These are phyloP conservation scores for Gautieria morchelliformis DNA, from an alignment of 768 basidiomycete species.

Conservation along the genomic window DNA sequence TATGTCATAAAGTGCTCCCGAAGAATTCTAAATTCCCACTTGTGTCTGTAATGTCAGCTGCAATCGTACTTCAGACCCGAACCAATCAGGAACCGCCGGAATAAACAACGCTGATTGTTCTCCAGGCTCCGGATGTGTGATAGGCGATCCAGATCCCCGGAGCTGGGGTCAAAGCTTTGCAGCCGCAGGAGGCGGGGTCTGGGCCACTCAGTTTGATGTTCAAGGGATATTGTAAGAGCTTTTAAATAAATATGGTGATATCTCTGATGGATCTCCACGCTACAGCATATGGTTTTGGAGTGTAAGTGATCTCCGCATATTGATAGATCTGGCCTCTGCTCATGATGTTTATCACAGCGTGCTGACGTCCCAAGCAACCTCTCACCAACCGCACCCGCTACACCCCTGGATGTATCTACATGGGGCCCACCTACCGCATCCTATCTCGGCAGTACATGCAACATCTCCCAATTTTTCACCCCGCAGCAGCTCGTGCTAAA, in stretches of 20 bases:
- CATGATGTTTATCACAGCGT: conserved; percentile 21
- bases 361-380: conserved; percentile 28
- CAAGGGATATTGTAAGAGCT: conserved; percentile 36
- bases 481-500: conserved; percentile 44
- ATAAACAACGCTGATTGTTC: conserved; percentile 19
- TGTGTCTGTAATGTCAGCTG: background rate
- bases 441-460: conserved; percentile 32
- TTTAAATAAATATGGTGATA: background rate
- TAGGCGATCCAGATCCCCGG: conserved; percentile 27
- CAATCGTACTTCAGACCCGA: background rate
- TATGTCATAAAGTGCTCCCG: conserved; percentile 6
- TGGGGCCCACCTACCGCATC: conserved; percentile 41
- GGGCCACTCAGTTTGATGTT: conserved; percentile 58
- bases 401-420: conserved; percentile 25
- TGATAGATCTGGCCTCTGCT: conserved; percentile 13
- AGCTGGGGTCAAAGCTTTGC: conserved; percentile 42
- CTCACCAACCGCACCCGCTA: conserved; percentile 20
- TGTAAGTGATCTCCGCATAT: conserved; percentile 20
- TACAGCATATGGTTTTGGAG: conserved; percentile 38
- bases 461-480: conserved; percentile 36
- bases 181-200: conserved; percentile 52
- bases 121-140: conserved; percentile 34
- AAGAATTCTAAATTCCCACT: background rate
- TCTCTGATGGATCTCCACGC: background rate
- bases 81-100: background rate